phyloP scores from a whole-genome alignment of 78 protist species.

The Dictyostelium discoideum region DNA sequence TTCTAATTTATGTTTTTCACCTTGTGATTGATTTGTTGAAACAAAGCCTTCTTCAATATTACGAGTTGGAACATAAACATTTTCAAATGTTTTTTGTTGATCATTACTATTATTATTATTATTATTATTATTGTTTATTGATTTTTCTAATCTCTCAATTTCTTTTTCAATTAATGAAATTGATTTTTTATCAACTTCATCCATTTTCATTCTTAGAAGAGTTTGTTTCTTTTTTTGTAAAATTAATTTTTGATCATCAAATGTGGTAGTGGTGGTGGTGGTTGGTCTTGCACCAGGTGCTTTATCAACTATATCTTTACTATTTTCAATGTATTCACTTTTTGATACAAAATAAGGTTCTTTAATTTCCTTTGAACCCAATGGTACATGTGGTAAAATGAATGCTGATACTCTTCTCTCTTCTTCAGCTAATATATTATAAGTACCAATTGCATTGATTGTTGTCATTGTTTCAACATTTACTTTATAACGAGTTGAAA shows the following conservation, averaged over 20 bases:
- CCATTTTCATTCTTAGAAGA: not conserved
- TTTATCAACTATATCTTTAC: not conserved
- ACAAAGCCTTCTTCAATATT: not conserved
- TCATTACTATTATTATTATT: not conserved
- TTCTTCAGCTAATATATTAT: slow-evolving; percentile 63
- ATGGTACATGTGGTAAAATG: slow-evolving; percentile 32
- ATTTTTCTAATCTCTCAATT: not conserved
- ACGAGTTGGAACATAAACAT: not conserved
- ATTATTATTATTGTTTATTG: not conserved
- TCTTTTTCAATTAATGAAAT: not conserved
- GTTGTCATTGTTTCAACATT: slow-evolving; percentile 40
- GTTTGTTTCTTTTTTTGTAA: slow-evolving; percentile 2
- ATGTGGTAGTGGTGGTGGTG: not conserved
- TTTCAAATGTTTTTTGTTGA: not conserved
- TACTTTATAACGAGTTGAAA: not conserved
- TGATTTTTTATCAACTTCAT: not conserved
- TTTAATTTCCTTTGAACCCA: slow-evolving; percentile 13
- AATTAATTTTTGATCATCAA: not conserved
- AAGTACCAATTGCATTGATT: slow-evolving; percentile 61
- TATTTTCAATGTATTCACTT: not conserved
- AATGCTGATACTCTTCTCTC: slow-evolving; percentile 58
- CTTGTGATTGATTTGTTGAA: not conserved
- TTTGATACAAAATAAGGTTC: slow-evolving; percentile 42
- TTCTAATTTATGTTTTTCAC: not conserved
- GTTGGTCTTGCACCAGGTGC: not conserved